Percentiles rank a stretch among this genome's conserved stretches.
Conservation (phyloP, 805 yeast genomes). For the Blastobotrys mokoenaii region DNA sequence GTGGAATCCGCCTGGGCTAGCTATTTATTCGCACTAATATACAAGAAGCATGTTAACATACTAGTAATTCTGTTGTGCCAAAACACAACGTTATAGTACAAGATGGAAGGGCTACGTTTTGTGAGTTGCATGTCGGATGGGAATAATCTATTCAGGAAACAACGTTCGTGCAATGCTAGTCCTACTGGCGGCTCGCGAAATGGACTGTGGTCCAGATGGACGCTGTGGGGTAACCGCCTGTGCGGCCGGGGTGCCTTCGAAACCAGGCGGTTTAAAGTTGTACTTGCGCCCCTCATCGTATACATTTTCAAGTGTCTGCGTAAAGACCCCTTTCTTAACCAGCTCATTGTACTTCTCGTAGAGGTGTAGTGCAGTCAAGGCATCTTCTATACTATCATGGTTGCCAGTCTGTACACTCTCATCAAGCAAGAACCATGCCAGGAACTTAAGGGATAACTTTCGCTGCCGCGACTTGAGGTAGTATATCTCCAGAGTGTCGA, state of each 20-base stretch:
- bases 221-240: too few relatives aligned
- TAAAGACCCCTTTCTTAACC: slow-evolving; percentile 48
- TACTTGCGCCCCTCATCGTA: slow-evolving; percentile 39
- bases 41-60: too few relatives aligned
- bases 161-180: too few relatives aligned
- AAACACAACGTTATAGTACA: too few relatives aligned
- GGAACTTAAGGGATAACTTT: slow-evolving; percentile 72
- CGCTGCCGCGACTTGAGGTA: slow-evolving; percentile 69
- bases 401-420: slow-evolving; percentile 82
- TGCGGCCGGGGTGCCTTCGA: not conserved
- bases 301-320: slow-evolving; percentile 51
- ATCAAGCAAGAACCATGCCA: slow-evolving; percentile 70
- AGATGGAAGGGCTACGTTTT: too few relatives aligned
- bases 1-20: slow-evolving; percentile 8
- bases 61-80: too few relatives aligned
- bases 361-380: slow-evolving; percentile 70
- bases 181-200: too few relatives aligned
- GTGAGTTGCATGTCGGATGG: too few relatives aligned
- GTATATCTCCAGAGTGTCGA: slow-evolving; percentile 81
- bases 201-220: too few relatives aligned
- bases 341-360: slow-evolving; percentile 67
- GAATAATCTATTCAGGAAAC: too few relatives aligned
- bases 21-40: too few relatives aligned
- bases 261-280: slow-evolving; percentile 29
- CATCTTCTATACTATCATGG: slow-evolving; percentile 97